phyloP scores from a whole-genome alignment of 1,284 basidiomycete species.

The Ustilago trichophora region DNA sequence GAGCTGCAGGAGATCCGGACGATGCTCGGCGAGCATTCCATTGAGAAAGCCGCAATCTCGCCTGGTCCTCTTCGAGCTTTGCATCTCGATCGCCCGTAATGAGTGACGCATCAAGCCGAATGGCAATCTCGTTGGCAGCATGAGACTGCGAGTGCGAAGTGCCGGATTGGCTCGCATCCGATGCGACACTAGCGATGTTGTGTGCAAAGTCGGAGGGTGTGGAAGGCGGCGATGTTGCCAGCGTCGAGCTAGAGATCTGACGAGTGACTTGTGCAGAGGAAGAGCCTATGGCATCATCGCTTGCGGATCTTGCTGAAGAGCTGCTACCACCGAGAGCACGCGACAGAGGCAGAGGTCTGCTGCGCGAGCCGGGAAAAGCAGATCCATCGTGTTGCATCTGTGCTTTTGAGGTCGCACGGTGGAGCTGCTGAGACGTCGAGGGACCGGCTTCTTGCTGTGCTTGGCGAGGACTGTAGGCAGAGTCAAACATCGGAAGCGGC shows the following conservation, averaged over 20 bases:
- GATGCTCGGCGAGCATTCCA: slow-evolving; percentile 16
- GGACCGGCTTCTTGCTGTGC: slow-evolving; percentile 1
- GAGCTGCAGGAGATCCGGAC: too few relatives aligned
- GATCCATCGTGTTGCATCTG: background rate
- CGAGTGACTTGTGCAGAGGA: slow-evolving; percentile 4
- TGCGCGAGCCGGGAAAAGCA: slow-evolving; percentile 6
- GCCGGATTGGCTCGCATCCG: slow-evolving; percentile 8
- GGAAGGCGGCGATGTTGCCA: slow-evolving; percentile 18
- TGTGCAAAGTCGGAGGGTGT: slow-evolving; percentile 6
- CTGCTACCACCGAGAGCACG: slow-evolving; percentile 1
- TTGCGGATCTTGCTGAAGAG: slow-evolving; percentile 18
- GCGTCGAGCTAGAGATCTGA: slow-evolving; percentile 14
- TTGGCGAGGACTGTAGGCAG: slow-evolving; percentile 1
- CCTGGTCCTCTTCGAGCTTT: slow-evolving; percentile 32
- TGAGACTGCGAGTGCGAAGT: slow-evolving; percentile 5
- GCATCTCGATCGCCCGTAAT: slow-evolving; percentile 33
- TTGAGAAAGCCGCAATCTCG: slow-evolving; percentile 7
- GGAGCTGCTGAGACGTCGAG: background rate
- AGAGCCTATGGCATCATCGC: slow-evolving; percentile 7
- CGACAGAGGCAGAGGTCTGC: background rate
- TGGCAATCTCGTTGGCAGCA: slow-evolving; percentile 5
- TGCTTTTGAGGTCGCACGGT: too few relatives aligned
- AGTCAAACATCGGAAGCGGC: slow-evolving; percentile 1
- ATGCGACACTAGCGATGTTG: background rate
- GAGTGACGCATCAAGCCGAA: slow-evolving; percentile 21